Evolutionary conservation across 202 grass and related monocot species (phyloP), one percentile per base, ranked within the genome.

Genomic region (Musa balbisiana): DNA sequence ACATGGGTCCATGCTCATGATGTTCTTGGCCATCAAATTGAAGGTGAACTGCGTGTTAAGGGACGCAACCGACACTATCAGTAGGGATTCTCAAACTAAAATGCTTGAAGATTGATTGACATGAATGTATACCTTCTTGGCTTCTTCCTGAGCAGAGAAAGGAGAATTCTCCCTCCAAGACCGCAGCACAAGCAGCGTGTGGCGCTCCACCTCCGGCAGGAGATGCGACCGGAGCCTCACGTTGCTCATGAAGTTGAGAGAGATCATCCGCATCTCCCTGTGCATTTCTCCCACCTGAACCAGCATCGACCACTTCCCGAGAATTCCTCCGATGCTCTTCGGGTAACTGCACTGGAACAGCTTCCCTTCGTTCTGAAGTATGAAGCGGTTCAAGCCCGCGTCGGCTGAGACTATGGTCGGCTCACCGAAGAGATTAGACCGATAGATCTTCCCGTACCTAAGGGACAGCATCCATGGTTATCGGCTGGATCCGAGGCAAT

Each of bases 1-100:
- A 27, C 84, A 85, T 1, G 89, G 91, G 82, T 95, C 85, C 95
- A 99, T 99, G 81, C 87, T 99, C 87, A 99, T 92, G 81, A 99
- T 99, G 81, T 94, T 99, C 85, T 92, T 99, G 8, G 91, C 95
- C 95, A 99, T 99, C 87, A 99, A 85, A 80, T 92, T 99, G 80
- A 99, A 99, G 79, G 95, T 99, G 83, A 95, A 99, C 95, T 95
- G 87, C 52, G 15, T 20, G 71, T 87, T 54, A 6, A 43, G 2
- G 33, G 33, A 43, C 33, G 33, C 33, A 1, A 43, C 33, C 4
- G 33, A 43, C 5, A 43, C 33, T 43, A 1, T 43, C 33, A 43
- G 33, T 43, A 43, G 33, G 33, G 33, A 43, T 43, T 43, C 33
- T 43, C 33, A 43, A 43, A 6, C 33, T 43, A 43, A 43, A 43